A percentile compares a stretch with the other conserved stretches of the same genome.
These are phyloP conservation scores for Limtongozyma cylindracea DNA, from an alignment of 805 yeast species.

Conservation along the genomic window DNA sequence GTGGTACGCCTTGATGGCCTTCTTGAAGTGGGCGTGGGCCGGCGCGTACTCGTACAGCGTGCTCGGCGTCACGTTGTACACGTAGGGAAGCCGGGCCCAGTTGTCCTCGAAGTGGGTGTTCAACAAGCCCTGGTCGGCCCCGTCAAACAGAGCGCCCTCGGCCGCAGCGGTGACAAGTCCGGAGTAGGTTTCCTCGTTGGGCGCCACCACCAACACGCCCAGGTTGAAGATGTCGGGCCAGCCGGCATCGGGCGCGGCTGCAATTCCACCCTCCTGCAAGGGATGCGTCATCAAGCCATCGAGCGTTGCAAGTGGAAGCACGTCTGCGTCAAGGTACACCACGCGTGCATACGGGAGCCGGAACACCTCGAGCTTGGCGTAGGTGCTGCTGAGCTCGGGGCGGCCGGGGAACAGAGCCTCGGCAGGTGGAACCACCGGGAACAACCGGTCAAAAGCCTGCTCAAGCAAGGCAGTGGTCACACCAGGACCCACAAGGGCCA, in stretches of 20 bases:
- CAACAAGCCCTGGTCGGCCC: slow-evolving; percentile 1
- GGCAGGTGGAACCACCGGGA: too few relatives aligned
- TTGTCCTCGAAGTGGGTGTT: slow-evolving; percentile 1
- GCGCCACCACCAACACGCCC: slow-evolving; percentile 42
- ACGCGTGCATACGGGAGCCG: slow-evolving; percentile 17
- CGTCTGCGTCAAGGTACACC: slow-evolving; percentile 41
- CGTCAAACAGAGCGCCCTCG: slow-evolving; percentile 1
- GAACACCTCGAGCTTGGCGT: slow-evolving; percentile 36
- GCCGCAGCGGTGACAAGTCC: slow-evolving; percentile 2
- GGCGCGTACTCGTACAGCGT: slow-evolving; percentile 1
- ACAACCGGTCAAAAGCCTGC: slow-evolving; percentile 1
- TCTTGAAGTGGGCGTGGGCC: slow-evolving; percentile 1
- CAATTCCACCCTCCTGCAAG: slow-evolving; percentile 1
- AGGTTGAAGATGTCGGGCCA: slow-evolving; percentile 84
- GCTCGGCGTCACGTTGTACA: slow-evolving; percentile 1
- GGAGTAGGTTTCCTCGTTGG: slow-evolving; percentile 15
- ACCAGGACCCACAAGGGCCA: too few relatives aligned
- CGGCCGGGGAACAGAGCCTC: too few relatives aligned
- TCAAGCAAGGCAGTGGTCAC: too few relatives aligned
- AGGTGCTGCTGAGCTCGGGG: slow-evolving; percentile 24
- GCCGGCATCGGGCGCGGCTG: slow-evolving; percentile 40
- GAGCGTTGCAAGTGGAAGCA: slow-evolving; percentile 15
- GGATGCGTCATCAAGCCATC: slow-evolving; percentile 4
- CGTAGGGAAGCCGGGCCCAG: slow-evolving; percentile 1
- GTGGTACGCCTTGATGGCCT: slow-evolving; percentile 1